These are phyloP conservation scores for Colletotrichum neosansevieriae DNA, from an alignment of 2,329 filamentous ascomycete species.

Conservation along the genomic window DNA sequence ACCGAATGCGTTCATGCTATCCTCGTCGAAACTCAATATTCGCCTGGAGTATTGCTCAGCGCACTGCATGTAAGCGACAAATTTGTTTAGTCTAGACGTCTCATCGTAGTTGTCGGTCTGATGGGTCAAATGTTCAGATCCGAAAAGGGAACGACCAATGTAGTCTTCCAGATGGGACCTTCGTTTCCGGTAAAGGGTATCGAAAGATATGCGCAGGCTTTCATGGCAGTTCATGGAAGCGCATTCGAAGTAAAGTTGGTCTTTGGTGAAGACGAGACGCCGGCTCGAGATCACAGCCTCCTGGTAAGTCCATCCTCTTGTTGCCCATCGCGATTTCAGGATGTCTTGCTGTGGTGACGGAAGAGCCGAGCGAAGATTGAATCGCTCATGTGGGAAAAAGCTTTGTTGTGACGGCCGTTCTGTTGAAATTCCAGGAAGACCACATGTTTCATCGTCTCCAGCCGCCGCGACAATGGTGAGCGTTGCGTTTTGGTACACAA, in stretches of 20 bases:
- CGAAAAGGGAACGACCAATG: slow-evolving; percentile 19
- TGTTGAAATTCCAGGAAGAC: slow-evolving; percentile 25
- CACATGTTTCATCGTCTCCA: slow-evolving; percentile 21
- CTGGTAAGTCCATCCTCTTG: slow-evolving; percentile 38
- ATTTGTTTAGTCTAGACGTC: slow-evolving; percentile 18
- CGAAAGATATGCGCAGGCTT: slow-evolving; percentile 16
- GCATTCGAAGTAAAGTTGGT: slow-evolving; percentile 47
- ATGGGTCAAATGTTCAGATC: slow-evolving; percentile 10
- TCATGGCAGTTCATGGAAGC: slow-evolving; percentile 20
- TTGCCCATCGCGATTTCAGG: slow-evolving; percentile 22
- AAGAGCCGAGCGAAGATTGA: slow-evolving; percentile 16
- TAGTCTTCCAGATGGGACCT: slow-evolving; percentile 14
- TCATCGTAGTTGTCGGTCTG: not conserved
- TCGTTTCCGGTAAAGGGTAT: slow-evolving; percentile 3
- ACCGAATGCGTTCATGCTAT: slow-evolving; percentile 15
- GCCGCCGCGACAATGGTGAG: slow-evolving; percentile 44
- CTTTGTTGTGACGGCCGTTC: slow-evolving; percentile 1
- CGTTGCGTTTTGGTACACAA: slow-evolving; percentile 42
- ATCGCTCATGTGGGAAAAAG: slow-evolving; percentile 11
- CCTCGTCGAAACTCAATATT: slow-evolving; percentile 16
- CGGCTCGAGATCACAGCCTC: slow-evolving; percentile 38
- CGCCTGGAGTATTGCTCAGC: slow-evolving; percentile 22
- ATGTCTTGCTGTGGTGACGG: slow-evolving; percentile 12
- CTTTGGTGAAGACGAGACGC: slow-evolving; percentile 44
- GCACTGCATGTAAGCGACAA: slow-evolving; percentile 16